Conservation (phyloP, 2,329 filamentous ascomycete species). For the Trichoderma sp. region DNA sequence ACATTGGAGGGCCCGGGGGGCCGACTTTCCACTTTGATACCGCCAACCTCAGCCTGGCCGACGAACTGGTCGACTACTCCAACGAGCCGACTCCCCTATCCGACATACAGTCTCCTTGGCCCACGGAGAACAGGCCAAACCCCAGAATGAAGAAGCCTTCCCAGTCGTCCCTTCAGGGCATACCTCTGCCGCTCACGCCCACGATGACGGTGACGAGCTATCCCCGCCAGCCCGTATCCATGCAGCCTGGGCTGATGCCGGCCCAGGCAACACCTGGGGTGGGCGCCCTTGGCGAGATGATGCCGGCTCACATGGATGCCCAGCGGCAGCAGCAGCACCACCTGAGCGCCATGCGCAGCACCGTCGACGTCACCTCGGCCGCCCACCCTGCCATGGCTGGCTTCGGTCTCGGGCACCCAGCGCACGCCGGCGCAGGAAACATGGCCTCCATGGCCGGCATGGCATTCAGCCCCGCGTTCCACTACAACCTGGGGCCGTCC, state of each 20-base stretch:
- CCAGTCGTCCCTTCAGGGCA: slow-evolving; percentile 40
- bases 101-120: slow-evolving; percentile 51
- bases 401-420: slow-evolving; percentile 18
- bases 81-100: slow-evolving; percentile 58
- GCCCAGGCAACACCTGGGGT: slow-evolving; percentile 45
- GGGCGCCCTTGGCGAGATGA: slow-evolving; percentile 44
- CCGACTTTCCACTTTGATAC: slow-evolving; percentile 68
- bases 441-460: slow-evolving; percentile 21
- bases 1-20: slow-evolving; percentile 59
- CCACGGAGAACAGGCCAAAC: slow-evolving; percentile 41
- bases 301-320: slow-evolving; percentile 42
- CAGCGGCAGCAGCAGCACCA: slow-evolving; percentile 38
- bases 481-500: slow-evolving; percentile 41
- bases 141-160: slow-evolving; percentile 55
- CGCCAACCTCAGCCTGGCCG: slow-evolving; percentile 70
- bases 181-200: slow-evolving; percentile 35
- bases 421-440: slow-evolving; percentile 11
- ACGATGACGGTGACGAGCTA: slow-evolving; percentile 39
- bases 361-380: slow-evolving; percentile 14
- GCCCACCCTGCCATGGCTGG: slow-evolving; percentile 11
- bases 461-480: slow-evolving; percentile 39
- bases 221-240: slow-evolving; percentile 45
- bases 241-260: slow-evolving; percentile 39
- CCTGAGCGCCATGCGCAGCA: slow-evolving; percentile 40
- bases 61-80: slow-evolving; percentile 63